Base-by-base conservation (phyloP, 306 rosid species). In the Cucumis cinereus region DNA sequence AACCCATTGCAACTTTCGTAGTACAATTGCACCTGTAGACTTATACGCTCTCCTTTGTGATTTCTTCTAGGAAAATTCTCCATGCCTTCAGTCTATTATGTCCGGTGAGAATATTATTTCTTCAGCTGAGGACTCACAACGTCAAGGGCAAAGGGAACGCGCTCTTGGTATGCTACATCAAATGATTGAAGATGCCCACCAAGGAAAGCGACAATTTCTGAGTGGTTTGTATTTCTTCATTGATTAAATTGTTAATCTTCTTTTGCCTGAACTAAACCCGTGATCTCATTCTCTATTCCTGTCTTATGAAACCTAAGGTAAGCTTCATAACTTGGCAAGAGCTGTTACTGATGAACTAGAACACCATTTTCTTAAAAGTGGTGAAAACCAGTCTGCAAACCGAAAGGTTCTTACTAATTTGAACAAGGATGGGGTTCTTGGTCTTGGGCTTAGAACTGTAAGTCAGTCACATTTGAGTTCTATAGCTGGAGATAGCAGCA, bases 181-280 rank as follows among this genome's bases (percentile, higher is more conserved):
- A 79, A 93, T 93, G 96, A 88, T 93, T 87, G 98, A 93, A 83
- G 97, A 91, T 85, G 98, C 98, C 78, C 98, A 91, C 80, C 83
- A 67, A 83, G 98, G 93, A 77, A 91, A 91, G 81, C 90, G 97
- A 6, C 98, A 93, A 85, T 93, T 93, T 86, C 87, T 93, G 20
- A 93, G 98, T 64, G 98, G 98, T 93, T 85, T 50, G 4, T 77
- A 61, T 62, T 77, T 60, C 69, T 79, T 41, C 73, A 68, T 73
- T 72, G 77, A 33, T n/a, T 54, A 61, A 61, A 26, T 61, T 77
- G 60, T 62, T 49, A 41, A 14, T 68, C 20, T 38, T 22, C 49
- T 70, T 58, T 66, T 10, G n/a, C 33, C 56, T 13, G 12, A 75
- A 74, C 57, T 52, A 10, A 80, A 73, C 70, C n/a, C 41, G 62